These are phyloP conservation scores for Gossypium trilobum DNA, from an alignment of 441 rosid genomes.

Conservation along the genomic window DNA sequence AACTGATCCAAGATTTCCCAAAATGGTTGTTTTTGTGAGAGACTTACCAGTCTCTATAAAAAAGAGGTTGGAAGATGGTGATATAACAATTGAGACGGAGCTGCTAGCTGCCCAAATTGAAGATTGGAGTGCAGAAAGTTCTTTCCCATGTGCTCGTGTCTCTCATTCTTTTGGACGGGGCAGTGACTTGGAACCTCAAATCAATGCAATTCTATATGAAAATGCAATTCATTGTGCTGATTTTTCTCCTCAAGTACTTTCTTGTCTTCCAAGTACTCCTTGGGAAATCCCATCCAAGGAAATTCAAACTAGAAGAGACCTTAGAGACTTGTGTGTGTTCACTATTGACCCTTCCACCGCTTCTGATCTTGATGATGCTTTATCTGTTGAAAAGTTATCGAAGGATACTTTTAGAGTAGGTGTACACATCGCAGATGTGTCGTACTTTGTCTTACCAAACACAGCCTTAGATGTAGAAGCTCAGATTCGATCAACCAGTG, in stretches of 20 bases:
- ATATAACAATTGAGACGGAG: slow-evolving; percentile 57
- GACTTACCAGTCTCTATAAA: slow-evolving; percentile 51
- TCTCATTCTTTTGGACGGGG: slow-evolving; percentile 60
- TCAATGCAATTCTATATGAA: slow-evolving; percentile 61
- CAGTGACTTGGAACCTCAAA: slow-evolving; percentile 56
- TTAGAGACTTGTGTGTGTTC: slow-evolving; percentile 63
- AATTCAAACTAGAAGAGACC: slow-evolving; percentile 48
- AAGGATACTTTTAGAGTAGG: slow-evolving; percentile 64
- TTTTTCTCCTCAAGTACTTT: slow-evolving; percentile 47
- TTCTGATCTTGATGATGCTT: slow-evolving; percentile 85
- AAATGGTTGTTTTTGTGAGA: slow-evolving; percentile 43
- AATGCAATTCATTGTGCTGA: slow-evolving; percentile 54
- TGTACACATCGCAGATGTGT: slow-evolving; percentile 83
- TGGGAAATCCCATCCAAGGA: slow-evolving; percentile 77
- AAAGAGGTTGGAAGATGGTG: slow-evolving; percentile 58
- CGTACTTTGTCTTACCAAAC: slow-evolving; percentile 80
- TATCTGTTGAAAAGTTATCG: slow-evolving; percentile 60
- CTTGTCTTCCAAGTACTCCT: slow-evolving; percentile 56
- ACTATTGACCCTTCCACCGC: slow-evolving; percentile 76
- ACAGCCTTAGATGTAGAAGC: slow-evolving; percentile 71
- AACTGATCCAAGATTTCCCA: slow-evolving; percentile 61
- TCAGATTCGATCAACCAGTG: slow-evolving; percentile 63
- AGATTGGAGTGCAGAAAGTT: slow-evolving; percentile 61
- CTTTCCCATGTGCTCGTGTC: slow-evolving; percentile 48
- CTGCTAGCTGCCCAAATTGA: slow-evolving; percentile 62